Conservation (phyloP, 208 protist species). For the Crithidia expoeki region DNA sequence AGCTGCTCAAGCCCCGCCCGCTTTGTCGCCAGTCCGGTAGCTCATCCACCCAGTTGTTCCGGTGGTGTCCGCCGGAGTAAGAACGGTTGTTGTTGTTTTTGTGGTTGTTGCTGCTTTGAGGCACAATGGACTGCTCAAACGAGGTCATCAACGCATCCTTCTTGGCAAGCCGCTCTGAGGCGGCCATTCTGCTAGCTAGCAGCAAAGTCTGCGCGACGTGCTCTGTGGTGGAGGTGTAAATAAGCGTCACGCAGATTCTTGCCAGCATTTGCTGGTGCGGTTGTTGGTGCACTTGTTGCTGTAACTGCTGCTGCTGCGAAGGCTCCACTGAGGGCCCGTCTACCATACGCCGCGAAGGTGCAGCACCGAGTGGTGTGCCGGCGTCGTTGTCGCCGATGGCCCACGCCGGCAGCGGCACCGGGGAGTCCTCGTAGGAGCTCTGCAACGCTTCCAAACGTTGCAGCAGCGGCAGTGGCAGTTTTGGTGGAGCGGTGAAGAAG, state of each 20-base stretch:
- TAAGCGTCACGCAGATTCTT: slow-evolving; percentile 38
- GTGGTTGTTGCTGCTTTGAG: background rate
- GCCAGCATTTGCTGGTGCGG: background rate
- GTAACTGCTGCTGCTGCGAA: background rate
- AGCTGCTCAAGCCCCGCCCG: background rate
- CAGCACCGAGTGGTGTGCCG: background rate
- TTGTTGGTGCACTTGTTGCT: background rate
- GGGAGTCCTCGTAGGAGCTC: background rate
- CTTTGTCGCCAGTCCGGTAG: background rate
- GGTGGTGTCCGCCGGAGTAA: background rate
- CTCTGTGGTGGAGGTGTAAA: slow-evolving; percentile 35
- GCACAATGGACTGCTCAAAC: background rate
- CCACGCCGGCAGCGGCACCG: slow-evolving; percentile 22
- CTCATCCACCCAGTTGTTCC: slow-evolving; percentile 9
- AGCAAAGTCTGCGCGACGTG: slow-evolving; percentile 24
- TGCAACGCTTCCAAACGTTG: slow-evolving; percentile 6
- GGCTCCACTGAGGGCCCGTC: background rate
- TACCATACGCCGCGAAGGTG: background rate
- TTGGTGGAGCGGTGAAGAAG: slow-evolving; percentile 30
- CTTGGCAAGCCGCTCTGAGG: background rate
- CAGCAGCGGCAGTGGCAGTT: slow-evolving; percentile 15
- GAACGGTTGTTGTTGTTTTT: background rate
- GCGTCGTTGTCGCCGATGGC: background rate
- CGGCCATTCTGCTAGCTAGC: slow-evolving; percentile 4
- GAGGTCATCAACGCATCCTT: background rate